Base-by-base conservation (phyloP, 805 yeast species). In the Wickerhamomyces chaumierensis region DNA sequence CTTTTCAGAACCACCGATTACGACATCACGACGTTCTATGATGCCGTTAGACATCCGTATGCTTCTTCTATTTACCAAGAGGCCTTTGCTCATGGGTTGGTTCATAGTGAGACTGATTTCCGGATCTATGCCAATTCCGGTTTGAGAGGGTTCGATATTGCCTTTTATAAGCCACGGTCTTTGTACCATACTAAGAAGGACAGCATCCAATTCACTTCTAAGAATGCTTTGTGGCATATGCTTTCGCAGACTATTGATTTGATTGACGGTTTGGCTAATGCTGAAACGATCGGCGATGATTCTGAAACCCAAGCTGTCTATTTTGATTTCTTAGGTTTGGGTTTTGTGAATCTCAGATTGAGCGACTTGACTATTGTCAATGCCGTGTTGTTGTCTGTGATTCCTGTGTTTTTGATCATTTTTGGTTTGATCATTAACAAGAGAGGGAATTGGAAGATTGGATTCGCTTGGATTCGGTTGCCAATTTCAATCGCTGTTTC, bases 21-120 rank as follows among this genome's bases (percentile, higher is more conserved):
- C 44, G 83, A 82, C 2, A 73, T 85, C 12, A 75, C 81, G 2
- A 70, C 71, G 42, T 69, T 74, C 46, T 73, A 65, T 42, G 56
- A 66, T 18, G 65, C 67, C 3, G 88, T 75, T 1, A 61, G 72
- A 41, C 50, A 64, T 35, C 95, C 95, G 0, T 85, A 75, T 62
- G 95, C 82, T 3, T 74, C 76, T 39, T 84, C 95, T 0, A 57
- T 86, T 11, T 80, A 78, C 58, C 95, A 86, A 58, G 81, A 86
- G 57, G 95, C 92, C 2, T 87, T 87, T 59, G 75, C 81, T 51
- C 69, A 74, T 40, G 75, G 84, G 15, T 55, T 80, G 21, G 73
- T 88, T 27, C 69, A 69, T 39, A 81, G 94, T 47, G 90, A 86
- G 58, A 88, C 96, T 1, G 96, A 88, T 55, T 88, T 81, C 57